These are phyloP conservation scores for Boletus tylopilopsis DNA, from an alignment of 768 basidiomycete genomes.

Conservation along the genomic window DNA sequence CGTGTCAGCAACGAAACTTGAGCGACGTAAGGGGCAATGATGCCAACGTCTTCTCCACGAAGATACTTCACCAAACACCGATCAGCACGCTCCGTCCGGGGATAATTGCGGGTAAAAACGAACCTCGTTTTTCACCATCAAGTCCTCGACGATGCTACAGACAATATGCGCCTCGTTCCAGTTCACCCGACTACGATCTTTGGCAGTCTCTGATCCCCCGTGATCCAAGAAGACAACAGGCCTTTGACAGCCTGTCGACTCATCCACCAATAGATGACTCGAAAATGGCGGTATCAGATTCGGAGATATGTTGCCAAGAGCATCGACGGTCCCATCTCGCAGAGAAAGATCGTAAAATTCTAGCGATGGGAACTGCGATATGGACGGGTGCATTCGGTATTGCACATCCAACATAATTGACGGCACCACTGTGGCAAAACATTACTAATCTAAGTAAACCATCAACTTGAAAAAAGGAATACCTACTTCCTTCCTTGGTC, in stretches of 20 bases:
- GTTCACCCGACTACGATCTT: constrained; percentile 75
- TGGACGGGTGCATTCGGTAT: constrained; percentile 92
- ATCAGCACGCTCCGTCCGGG: constrained; percentile 4
- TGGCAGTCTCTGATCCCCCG: constrained; percentile 57
- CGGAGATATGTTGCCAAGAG: constrained; percentile 40
- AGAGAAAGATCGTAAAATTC: constrained; percentile 78
- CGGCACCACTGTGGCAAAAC: constrained; percentile 58
- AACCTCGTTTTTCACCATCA: constrained; percentile 72
- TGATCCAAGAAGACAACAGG: constrained; percentile 85
- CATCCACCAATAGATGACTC: constrained; percentile 42
- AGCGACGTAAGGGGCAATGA: constrained; percentile 89
- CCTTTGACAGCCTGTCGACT: constrained; percentile 39
- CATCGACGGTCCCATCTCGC: constrained; percentile 71
- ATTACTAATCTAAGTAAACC: constrained; percentile 7
- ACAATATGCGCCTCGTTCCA: constrained; percentile 75
- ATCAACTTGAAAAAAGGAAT: background rate
- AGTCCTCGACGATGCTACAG: constrained; percentile 76
- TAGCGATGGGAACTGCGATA: constrained; percentile 80
- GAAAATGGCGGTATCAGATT: constrained; percentile 61
- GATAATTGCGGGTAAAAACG: constrained; percentile 26
- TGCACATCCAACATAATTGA: constrained; percentile 92
- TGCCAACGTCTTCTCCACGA: constrained; percentile 74
- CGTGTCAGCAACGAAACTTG: constrained; percentile 77
- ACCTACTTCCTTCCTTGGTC: constrained; percentile 76
- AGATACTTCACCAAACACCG: constrained; percentile 42